A percentile compares a stretch with the other conserved stretches of the same genome.
phyloP scores from a whole-genome alignment of 306 rosid genomes.

The Oxytropis ochrocephala region DNA sequence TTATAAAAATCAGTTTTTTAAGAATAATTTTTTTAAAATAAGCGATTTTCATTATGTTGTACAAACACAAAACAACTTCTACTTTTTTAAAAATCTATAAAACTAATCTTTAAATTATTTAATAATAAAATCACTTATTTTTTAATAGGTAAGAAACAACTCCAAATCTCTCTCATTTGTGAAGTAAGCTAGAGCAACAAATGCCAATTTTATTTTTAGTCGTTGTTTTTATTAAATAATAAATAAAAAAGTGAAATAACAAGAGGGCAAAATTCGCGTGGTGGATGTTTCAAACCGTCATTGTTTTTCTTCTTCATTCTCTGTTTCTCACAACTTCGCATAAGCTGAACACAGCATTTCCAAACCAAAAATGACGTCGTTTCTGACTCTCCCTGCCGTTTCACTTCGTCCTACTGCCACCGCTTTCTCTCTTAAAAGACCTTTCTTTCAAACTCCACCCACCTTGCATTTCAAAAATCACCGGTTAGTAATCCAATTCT shows the following conservation, averaged over 20 bases:
- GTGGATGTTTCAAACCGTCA: not conserved
- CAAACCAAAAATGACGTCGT: conserved; percentile 51
- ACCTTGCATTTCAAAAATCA: conserved; percentile 31
- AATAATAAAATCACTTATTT: too few species aligned
- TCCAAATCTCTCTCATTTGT: too few species aligned
- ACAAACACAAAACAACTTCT: too few species aligned
- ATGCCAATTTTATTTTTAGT: not conserved
- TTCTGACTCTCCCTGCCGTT: conserved; percentile 38
- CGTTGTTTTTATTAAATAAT: too few species aligned
- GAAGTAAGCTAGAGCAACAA: not conserved
- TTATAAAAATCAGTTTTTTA: too few species aligned
- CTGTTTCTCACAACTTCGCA: not conserved
- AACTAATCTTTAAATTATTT: too few species aligned
- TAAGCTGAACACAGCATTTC: not conserved
- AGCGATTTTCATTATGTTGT: too few species aligned
- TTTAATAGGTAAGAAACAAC: too few species aligned
- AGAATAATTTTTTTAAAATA: too few species aligned
- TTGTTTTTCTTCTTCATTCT: not conserved
- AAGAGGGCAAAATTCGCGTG: not conserved
- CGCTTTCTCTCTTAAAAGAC: conserved; percentile 24
- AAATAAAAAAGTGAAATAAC: not conserved
- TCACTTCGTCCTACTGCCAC: conserved; percentile 31
- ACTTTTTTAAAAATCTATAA: too few species aligned
- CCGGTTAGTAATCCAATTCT: conserved; percentile 37
- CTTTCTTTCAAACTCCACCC: conserved; percentile 32